These are phyloP conservation scores for Ophiostoma sp. DNA, from an alignment of 2,329 filamentous ascomycete species.

Conservation along the genomic window DNA sequence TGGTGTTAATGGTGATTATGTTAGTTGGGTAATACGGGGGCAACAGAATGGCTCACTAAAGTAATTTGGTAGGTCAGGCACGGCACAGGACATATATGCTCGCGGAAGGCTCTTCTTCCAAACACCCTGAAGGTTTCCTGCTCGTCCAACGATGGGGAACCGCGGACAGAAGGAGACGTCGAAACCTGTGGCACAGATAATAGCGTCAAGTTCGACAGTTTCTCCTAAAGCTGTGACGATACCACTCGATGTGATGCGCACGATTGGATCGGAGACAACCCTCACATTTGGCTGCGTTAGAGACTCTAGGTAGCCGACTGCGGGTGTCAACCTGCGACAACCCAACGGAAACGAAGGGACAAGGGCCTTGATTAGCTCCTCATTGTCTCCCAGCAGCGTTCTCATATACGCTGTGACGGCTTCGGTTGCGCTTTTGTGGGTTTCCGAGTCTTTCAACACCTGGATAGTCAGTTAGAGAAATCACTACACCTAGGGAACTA, in stretches of 20 bases:
- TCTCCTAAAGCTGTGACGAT: neutral
- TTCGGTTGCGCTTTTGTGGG: neutral
- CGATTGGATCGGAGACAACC: neutral
- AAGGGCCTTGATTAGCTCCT: neutral
- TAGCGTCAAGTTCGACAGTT: neutral
- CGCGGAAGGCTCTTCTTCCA: neutral
- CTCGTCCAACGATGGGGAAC: constrained; percentile 20
- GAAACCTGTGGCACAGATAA: constrained; percentile 20
- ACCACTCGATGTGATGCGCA: neutral
- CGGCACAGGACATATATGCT: neutral
- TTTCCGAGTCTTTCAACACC: neutral
- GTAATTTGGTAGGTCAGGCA: neutral
- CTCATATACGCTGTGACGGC: neutral
- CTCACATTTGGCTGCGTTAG: neutral
- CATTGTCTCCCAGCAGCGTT: neutral
- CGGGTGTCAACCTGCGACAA: neutral
- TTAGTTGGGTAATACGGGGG: neutral
- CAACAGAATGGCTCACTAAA: neutral
- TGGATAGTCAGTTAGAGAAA: neutral
- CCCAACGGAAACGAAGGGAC: neutral
- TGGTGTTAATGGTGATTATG: neutral
- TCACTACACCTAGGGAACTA: neutral
- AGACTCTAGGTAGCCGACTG: neutral
- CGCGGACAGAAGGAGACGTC: constrained; percentile 17
- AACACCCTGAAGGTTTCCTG: constrained; percentile 1